A percentile compares a stretch with the other conserved stretches of the same genome.
Conservation (phyloP, 2,329 filamentous ascomycete species). For the Aspergillus uvarum region DNA sequence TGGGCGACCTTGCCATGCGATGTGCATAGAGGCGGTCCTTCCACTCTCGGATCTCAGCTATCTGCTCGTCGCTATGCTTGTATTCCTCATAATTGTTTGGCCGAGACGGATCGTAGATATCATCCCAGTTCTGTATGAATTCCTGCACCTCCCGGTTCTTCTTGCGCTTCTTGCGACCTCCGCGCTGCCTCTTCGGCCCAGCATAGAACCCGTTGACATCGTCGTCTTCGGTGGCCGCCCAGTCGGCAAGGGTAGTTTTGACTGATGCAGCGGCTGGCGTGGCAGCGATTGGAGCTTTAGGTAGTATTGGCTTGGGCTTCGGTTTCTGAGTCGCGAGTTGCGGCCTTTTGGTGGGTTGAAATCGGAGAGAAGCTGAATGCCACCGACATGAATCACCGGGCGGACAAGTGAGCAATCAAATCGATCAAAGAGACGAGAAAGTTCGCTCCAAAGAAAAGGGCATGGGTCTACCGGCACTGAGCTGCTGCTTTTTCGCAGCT, state of each 20-base stretch:
- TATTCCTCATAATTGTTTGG: constrained; percentile 87
- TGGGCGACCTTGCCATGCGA: constrained; percentile 51
- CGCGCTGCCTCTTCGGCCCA: constrained; percentile 68
- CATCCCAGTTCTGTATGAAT: constrained; percentile 74
- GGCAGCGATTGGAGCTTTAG: constrained; percentile 43
- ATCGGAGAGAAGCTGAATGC: constrained; percentile 65
- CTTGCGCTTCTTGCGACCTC: constrained; percentile 75
- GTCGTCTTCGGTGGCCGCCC: constrained; percentile 78
- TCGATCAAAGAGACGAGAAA: constrained; percentile 21
- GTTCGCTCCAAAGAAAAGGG: constrained; percentile 30
- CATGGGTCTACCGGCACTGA: constrained; percentile 60
- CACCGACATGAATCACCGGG: constrained; percentile 23
- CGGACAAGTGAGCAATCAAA: constrained; percentile 50
- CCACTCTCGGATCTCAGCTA: constrained; percentile 79
- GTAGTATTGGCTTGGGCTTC: constrained; percentile 62
- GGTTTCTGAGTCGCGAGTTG: constrained; percentile 62
- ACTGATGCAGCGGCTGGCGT: constrained; percentile 47
- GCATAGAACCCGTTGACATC: constrained; percentile 67
- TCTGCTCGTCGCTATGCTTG: constrained; percentile 77
- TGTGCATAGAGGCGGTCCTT: constrained; percentile 77
- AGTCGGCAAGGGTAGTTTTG: constrained; percentile 76
- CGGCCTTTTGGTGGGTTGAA: constrained; percentile 81
- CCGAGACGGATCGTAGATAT: constrained; percentile 79
- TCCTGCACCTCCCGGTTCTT: constrained; percentile 66
- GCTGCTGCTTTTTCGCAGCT: constrained; percentile 63